Percentiles rank a stretch among this genome's conserved stretches.
phyloP scores from a whole-genome alignment of 768 basidiomycete genomes.

The Pleurotus tuber-regium region DNA sequence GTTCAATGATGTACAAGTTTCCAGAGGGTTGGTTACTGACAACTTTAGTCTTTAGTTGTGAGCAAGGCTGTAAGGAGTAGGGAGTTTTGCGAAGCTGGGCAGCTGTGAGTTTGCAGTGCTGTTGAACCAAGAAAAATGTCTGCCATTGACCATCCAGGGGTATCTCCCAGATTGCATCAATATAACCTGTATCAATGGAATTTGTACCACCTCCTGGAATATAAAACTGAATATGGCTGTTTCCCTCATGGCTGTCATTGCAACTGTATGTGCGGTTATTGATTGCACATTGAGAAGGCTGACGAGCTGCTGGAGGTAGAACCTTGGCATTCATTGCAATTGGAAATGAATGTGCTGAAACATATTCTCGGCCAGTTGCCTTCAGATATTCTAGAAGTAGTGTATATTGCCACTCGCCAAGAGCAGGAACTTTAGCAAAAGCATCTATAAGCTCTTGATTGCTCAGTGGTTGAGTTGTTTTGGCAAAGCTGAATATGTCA shows the following conservation, averaged over 20 bases:
- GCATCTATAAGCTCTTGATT: neutral
- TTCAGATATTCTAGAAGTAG: slow-evolving; percentile 17
- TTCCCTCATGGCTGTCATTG: slow-evolving; percentile 16
- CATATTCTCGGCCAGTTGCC: slow-evolving; percentile 10
- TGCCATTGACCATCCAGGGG: slow-evolving; percentile 18
- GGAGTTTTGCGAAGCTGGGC: slow-evolving; percentile 14
- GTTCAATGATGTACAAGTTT: slow-evolving; percentile 19
- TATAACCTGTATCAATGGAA: slow-evolving; percentile 16
- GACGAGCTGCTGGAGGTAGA: slow-evolving; percentile 16
- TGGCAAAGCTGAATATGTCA: slow-evolving; percentile 1
- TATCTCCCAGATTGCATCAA: slow-evolving; percentile 16
- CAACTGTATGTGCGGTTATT: slow-evolving; percentile 19
- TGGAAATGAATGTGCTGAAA: slow-evolving; percentile 17
- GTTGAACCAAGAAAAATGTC: slow-evolving; percentile 18
- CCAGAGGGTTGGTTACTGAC: slow-evolving; percentile 15
- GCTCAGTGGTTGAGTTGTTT: neutral
- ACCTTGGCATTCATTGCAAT: neutral
- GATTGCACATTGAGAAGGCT: slow-evolving; percentile 12
- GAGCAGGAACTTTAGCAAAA: slow-evolving; percentile 10
- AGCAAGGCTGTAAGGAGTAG: slow-evolving; percentile 12
- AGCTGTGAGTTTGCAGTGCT: slow-evolving; percentile 14
- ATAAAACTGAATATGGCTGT: slow-evolving; percentile 21
- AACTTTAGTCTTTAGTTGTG: slow-evolving; percentile 15
- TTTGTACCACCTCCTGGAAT: slow-evolving; percentile 10
- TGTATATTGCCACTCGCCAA: slow-evolving; percentile 13